Percentiles rank a stretch among this genome's conserved stretches.
These are phyloP conservation scores for Coniella lustricola DNA, from an alignment of 2,329 filamentous ascomycete species.

Conservation along the genomic window DNA sequence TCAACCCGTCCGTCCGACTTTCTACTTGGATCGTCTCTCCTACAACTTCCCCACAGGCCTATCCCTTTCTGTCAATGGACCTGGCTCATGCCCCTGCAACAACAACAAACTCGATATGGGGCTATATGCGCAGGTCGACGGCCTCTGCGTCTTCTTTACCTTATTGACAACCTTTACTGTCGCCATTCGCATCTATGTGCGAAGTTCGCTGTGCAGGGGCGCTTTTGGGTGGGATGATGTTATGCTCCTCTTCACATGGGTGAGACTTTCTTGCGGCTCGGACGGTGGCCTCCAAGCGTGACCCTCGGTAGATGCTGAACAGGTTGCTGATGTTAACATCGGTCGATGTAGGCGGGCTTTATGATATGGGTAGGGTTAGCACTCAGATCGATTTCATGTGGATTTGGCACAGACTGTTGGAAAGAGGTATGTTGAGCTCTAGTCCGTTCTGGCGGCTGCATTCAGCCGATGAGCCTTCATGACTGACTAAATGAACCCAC, in stretches of 20 bases:
- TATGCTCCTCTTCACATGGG: constrained; percentile 10
- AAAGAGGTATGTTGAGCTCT: background rate
- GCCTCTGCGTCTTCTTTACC: constrained; percentile 10
- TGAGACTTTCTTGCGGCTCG: background rate
- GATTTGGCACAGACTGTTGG: background rate
- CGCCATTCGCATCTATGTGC: constrained; percentile 10
- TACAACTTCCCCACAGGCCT: too few relatives aligned
- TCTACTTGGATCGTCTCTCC: too few relatives aligned
- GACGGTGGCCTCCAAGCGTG: background rate
- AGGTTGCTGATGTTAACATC: background rate
- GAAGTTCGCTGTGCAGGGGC: constrained; percentile 7
- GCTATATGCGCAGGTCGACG: constrained; percentile 2
- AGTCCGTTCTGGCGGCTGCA: background rate
- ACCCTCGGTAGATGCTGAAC: background rate
- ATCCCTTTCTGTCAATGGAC: too few relatives aligned
- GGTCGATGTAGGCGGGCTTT: background rate
- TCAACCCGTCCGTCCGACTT: too few relatives aligned
- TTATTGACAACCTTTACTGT: constrained; percentile 14
- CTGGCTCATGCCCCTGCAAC: too few relatives aligned
- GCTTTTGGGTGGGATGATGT: constrained; percentile 15
- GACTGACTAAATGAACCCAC: background rate
- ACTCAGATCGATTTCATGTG: background rate
- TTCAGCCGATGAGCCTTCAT: background rate
- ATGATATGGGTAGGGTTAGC: constrained; percentile 6
- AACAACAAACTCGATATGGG: background rate